phyloP scores from a whole-genome alignment of 176 grass and related monocot species.

The Phyllostachys edulis region DNA sequence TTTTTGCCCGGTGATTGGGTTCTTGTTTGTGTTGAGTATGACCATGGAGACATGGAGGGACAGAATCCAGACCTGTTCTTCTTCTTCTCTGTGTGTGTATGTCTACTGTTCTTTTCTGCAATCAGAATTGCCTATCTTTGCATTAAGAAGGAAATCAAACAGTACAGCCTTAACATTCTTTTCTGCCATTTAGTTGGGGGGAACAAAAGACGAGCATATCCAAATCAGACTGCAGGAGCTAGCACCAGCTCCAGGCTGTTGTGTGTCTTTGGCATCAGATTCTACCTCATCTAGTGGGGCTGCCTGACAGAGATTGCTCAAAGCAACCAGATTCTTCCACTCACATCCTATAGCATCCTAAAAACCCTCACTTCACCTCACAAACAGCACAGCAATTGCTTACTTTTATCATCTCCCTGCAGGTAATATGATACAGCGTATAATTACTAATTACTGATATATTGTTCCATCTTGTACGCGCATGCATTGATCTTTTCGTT shows the following conservation, averaged over 20 bases:
- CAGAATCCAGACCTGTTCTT: too few species aligned
- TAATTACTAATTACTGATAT: not conserved
- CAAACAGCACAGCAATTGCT: not conserved
- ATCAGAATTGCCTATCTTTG: too few species aligned
- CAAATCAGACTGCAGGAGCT: not conserved
- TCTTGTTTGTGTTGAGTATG: too few species aligned
- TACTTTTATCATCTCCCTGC: not conserved
- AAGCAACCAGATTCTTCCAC: slow-evolving; percentile 18
- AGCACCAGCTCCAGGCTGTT: not conserved
- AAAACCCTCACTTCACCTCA: not conserved
- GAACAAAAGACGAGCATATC: too few species aligned
- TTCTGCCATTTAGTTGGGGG: too few species aligned
- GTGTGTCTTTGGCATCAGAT: slow-evolving; percentile 35
- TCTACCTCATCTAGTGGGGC: slow-evolving; percentile 4
- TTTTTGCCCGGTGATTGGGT: too few species aligned
- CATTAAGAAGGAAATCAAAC: too few species aligned
- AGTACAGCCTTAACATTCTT: too few species aligned
- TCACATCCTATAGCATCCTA: not conserved
- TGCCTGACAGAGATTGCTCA: not conserved
- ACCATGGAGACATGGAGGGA: too few species aligned
- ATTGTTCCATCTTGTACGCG: not conserved
- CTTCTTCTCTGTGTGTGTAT: too few species aligned
- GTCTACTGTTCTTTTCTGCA: too few species aligned
- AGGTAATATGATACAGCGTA: not conserved
- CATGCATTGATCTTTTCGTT: too few species aligned